Evolutionary conservation across 805 yeast genomes (phyloP).

Genomic region (Danielozyma ontarioensis): DNA sequence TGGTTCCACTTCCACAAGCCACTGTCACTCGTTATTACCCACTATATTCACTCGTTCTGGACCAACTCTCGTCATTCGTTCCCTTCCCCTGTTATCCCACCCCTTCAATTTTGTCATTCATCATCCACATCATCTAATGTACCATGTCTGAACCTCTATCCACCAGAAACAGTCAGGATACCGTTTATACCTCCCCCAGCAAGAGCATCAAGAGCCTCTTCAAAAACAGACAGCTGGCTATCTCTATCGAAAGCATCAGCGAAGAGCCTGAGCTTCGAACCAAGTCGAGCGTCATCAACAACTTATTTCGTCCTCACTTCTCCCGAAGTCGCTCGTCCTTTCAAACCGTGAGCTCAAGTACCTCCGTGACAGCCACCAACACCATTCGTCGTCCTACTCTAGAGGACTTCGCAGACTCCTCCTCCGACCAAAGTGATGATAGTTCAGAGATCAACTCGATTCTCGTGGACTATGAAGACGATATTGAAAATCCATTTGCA

Average conservation of each 20-base stretch:
- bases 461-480: constrained; percentile 21
- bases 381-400: constrained; percentile 9
- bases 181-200: constrained; percentile 22
- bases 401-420: constrained; percentile 39
- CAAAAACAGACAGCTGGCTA: constrained; percentile 16
- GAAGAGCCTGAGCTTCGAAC: constrained; percentile 13
- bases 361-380: neutral
- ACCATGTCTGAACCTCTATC: constrained; percentile 3
- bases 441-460: constrained; percentile 26
- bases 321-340: constrained; percentile 14
- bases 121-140: neutral
- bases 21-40: too few species aligned
- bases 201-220: constrained; percentile 21
- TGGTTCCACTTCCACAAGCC: too few species aligned
- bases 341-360: neutral
- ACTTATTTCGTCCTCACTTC: constrained; percentile 16
- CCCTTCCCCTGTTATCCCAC: neutral
- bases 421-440: constrained; percentile 12
- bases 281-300: constrained; percentile 5
- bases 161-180: too few species aligned
- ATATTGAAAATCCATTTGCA: constrained; percentile 5
- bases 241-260: constrained; percentile 19
- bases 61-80: neutral
- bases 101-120: neutral
- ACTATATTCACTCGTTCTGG: too few species aligned